Evolutionary conservation across 192 early-diverging fungal genomes (phyloP), one percentile per base, ranked within the genome.

Genomic region (Coemansia sp.): DNA sequence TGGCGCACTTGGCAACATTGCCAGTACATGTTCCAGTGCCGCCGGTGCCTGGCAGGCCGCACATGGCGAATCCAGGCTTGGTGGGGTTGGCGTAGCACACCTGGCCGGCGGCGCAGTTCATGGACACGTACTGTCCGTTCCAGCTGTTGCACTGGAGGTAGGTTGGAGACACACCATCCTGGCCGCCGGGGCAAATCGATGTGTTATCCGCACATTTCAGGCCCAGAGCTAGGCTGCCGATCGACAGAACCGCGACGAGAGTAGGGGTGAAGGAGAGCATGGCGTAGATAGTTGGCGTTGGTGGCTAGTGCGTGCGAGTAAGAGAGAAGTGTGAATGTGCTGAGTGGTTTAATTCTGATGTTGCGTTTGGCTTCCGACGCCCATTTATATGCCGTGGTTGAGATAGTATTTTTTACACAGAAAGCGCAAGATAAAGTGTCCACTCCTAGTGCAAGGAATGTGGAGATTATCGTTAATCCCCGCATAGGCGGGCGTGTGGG

Each of bases 71-170:
- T 10, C 65, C 68, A 11, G 74, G 74, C 35, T 42, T 66, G 44
- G 63, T 76, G 11, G 74, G 74, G 19, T 76, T 76, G 44, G 74
- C 74, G 34, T 67, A 76, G 68, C 74, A 76, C 17, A 76, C 74
- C 44, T 70, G 68, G 17, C 74, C 74, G 4, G 74, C 17, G 10
- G 74, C 60, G 29, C 75, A 78, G 62, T 42, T 72, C 29, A 59
- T 61, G 17, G 62, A 56, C 19, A 42, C 66, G 29, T 27, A 69
- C 67, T 65, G n/a, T 34, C 72, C 66, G 8, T 63, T 21, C 75
- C 75, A 78, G 67, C 70, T 72, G 33, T 78, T 29, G 59, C 75
- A 78, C 51, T 78, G 75, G 10, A 72, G 63, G 44, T 72, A 78
- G 3, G 75, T 72, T 7, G 62, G 44, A 33, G 75, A 78, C 13